Evolutionary conservation across 2,329 filamentous ascomycete genomes (phyloP).

Genomic region (Microascus cirrosus): DNA sequence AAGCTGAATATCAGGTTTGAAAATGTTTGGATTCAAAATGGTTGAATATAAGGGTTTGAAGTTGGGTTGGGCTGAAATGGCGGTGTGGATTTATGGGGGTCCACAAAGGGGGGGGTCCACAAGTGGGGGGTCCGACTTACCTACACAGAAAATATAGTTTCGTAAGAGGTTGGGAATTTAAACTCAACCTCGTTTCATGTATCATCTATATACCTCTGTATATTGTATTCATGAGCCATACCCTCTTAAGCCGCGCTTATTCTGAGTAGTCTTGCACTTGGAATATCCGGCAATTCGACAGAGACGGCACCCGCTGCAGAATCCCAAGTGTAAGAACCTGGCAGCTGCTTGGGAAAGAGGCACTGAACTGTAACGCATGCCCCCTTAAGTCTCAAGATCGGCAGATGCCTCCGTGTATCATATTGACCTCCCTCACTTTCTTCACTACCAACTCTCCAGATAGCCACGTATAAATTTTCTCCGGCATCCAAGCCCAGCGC

Average conservation of each 20-base stretch:
- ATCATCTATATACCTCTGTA: too few species aligned
- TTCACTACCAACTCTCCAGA: neutral
- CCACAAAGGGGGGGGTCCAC: too few species aligned
- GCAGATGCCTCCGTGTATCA: neutral
- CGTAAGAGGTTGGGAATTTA: too few species aligned
- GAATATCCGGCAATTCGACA: neutral
- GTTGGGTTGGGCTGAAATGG: too few species aligned
- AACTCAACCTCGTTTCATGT: too few species aligned
- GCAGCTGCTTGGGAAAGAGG: neutral
- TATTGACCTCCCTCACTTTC: neutral
- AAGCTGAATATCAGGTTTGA: too few species aligned
- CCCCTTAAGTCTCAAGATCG: neutral
- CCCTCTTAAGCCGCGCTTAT: neutral
- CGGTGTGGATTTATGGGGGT: too few species aligned
- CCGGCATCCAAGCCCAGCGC: constrained; percentile 13
- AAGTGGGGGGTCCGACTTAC: too few species aligned
- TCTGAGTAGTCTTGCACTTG: neutral
- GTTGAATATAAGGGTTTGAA: too few species aligned
- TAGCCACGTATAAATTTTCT: neutral
- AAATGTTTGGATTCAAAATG: too few species aligned
- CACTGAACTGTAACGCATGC: neutral
- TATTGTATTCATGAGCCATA: too few species aligned
- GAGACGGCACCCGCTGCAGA: neutral
- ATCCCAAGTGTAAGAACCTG: neutral
- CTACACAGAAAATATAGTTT: too few species aligned